Evolutionary conservation across 225 moss, liverwort and hornwort genomes (phyloP), one percentile per base, ranked within the genome.

Genomic region (Thuidium tamariscinum): DNA sequence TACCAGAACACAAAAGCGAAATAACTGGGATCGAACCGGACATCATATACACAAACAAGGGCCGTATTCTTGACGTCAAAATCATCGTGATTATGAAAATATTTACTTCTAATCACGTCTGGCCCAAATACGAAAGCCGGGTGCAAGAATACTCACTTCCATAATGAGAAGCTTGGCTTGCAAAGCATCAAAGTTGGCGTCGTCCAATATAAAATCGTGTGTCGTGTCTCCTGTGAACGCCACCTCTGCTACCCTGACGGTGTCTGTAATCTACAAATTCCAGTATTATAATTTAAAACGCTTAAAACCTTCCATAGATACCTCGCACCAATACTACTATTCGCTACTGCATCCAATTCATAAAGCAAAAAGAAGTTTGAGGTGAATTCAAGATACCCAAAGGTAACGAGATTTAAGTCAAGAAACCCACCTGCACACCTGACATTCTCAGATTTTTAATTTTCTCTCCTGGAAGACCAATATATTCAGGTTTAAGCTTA

Each of bases 201-300:
- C 91, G 68, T 98, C 94, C 81, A 94, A 84, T 11, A 98, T 93
- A 73, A 98, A 98, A 82, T 98, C 98, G 51, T 94, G 88, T 73
- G 95, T 98, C 37, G 98, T 98, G 83, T 98, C 96, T 83, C 96
- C 95, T 44, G 95, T 98, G 83, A 98, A 98, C 54, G 98, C 96
- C 79, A 98, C 95, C 90, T 96, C 98, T 68, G 98, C 88, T 84
- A 91, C 86, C 87, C 88, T 93, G 59, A 84, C 41, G 13, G 87
- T 94, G 86, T 94, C 90, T 56, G 95, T 93, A 86, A 98, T 96
- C 98, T 98, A 92, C 77, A 82, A 64, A 83, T 21, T 81, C 74
- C 83, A 86, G 41, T 49, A 42, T 15, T 37, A 76, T 49, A 60
- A 82, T 73, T 37, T 51, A 39, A 87, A 76, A 52, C 52, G 65